Conservation (phyloP, 148 eudicot species). For the Camellia japonica region DNA sequence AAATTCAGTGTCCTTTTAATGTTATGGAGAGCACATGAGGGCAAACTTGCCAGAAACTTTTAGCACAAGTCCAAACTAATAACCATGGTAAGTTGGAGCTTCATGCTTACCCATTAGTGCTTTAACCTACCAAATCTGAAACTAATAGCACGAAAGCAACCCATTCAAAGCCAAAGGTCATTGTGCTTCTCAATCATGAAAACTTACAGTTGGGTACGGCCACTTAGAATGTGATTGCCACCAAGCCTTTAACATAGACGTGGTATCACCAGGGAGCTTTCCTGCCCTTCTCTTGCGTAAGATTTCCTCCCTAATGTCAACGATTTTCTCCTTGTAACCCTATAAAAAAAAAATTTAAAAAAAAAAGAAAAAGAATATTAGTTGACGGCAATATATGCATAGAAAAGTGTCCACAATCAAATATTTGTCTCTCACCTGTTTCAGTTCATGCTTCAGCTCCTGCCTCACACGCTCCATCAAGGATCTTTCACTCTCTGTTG, state of each 20-base stretch:
- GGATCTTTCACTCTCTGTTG: slow-evolving; percentile 60
- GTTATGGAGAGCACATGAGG: background rate
- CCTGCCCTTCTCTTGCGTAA: slow-evolving; percentile 94
- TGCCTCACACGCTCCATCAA: slow-evolving; percentile 72
- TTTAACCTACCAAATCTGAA: background rate
- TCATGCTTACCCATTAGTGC: background rate
- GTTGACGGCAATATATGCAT: background rate
- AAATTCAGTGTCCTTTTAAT: no score
- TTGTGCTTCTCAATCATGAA: background rate
- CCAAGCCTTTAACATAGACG: slow-evolving; percentile 89
- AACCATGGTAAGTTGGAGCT: background rate
- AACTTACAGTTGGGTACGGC: slow-evolving; percentile 90
- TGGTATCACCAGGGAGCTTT: slow-evolving; percentile 93
- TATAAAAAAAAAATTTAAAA: slow-evolving; percentile 8
- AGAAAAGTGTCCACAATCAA: background rate
- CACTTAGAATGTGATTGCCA: slow-evolving; percentile 97
- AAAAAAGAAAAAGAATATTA: background rate
- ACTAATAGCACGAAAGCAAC: background rate
- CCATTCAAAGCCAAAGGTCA: background rate
- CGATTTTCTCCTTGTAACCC: slow-evolving; percentile 93
- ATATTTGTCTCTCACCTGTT: slow-evolving; percentile 36
- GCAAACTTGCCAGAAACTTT: background rate
- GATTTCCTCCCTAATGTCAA: slow-evolving; percentile 90
- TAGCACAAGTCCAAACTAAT: background rate
- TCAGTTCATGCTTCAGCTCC: slow-evolving; percentile 60